Base-by-base conservation (phyloP, 805 yeast species). In the Suhomyces emberorum region DNA sequence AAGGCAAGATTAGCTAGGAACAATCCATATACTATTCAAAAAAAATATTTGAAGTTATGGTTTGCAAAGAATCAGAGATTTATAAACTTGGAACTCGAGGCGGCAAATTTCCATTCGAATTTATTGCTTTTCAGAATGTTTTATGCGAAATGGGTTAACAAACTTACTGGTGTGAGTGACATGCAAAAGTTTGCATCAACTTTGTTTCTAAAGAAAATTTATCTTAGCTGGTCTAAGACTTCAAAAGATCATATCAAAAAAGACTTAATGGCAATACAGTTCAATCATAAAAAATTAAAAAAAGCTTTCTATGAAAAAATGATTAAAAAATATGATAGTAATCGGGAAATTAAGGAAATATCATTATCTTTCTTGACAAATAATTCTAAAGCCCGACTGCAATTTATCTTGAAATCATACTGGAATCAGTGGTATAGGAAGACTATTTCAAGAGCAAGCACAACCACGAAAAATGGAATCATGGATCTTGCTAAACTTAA, bases 31-130 rank as follows among this genome's bases (percentile, higher is more conserved):
- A 20, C 3, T 11, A 38, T 8, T 15, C 28, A 4, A 19, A 21
- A 10, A 21, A 15, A 9, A 17, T 29, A 2, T 44, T 16, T 55
- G 15, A 30, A 29, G 6, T 22, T 15, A 1, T 53, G 59, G 59
- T 34, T 24, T n/a, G 23, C 21, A 12, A 42, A 41, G 22, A 12
- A 11, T 16, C 23, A 30, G 14, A 25, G 42, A 10, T 23, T 41
- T 8, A 15, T 29, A 5, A 42, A 43, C 10, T 23, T 53, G 15
- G 38, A 37, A 14, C 9, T 19, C 7, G 48, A 44, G 26, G 48
- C 53, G 1, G 24, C 42, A 4, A 28, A n/a, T 1, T 51, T 40
- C 33, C 37, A 44, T 35, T 34, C 38, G 15, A 39, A 37, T 14
- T 31, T 37, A 21, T 28, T 41, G 7, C 15, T 46, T 34, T 36